phyloP scores from a whole-genome alignment of 306 rosid species.

The Vicia faba region DNA sequence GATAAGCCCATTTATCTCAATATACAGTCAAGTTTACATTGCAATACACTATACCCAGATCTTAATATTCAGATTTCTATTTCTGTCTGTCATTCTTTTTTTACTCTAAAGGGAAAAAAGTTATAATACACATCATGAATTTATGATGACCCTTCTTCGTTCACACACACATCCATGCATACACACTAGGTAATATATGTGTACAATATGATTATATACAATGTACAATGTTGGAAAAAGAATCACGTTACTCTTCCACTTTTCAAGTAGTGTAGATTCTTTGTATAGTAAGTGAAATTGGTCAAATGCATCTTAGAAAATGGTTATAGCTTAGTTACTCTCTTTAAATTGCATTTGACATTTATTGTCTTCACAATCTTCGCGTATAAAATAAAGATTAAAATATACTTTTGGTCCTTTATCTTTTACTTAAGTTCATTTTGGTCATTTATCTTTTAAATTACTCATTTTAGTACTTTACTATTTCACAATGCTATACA shows the following conservation, averaged over 20 bases:
- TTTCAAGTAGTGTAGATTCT: no score
- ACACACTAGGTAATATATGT: not conserved
- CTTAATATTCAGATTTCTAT: not conserved
- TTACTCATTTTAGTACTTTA: not conserved
- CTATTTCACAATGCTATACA: no score
- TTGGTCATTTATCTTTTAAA: not conserved
- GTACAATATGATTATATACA: not conserved
- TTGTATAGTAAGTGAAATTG: no score
- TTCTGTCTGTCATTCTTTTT: not conserved
- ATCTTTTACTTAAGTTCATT: not conserved
- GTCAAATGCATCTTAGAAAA: no score
- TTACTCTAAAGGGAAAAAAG: not conserved
- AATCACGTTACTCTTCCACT: no score
- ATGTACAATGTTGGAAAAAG: not conserved
- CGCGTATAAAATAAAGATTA: not conserved
- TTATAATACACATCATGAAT: not conserved
- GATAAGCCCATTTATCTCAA: not conserved
- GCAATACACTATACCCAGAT: constrained; percentile 7
- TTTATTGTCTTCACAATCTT: not conserved
- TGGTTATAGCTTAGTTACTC: not conserved
- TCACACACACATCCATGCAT: not conserved
- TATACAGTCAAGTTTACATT: constrained; percentile 6
- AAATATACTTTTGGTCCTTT: not conserved
- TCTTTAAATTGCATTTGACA: not conserved
- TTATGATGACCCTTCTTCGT: not conserved